phyloP scores from a whole-genome alignment of 2,329 filamentous ascomycete genomes.

The Aspergillus arachidicola region DNA sequence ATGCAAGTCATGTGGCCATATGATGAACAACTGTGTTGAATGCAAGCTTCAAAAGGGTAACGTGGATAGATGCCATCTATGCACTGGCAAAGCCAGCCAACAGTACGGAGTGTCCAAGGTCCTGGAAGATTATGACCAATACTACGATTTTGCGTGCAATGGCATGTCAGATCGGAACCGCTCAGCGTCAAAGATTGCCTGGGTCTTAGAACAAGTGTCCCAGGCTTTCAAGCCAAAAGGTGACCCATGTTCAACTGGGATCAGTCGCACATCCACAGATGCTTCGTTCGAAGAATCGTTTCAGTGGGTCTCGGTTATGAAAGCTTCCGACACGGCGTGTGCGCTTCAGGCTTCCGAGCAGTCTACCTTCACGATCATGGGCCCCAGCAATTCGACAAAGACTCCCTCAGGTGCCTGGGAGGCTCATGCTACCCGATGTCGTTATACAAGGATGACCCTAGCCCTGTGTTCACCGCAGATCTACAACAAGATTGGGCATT shows the following conservation, averaged over 20 bases:
- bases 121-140: neutral
- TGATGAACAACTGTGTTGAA: neutral
- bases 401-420: too few relatives aligned
- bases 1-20: conserved; percentile 3
- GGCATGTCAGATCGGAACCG: neutral
- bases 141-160: conserved; percentile 4
- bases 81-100: neutral
- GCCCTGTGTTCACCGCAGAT: neutral
- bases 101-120: neutral
- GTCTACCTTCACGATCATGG: neutral
- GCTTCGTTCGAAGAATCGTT: neutral
- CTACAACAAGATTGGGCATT: neutral
- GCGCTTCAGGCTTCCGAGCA: neutral
- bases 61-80: neutral
- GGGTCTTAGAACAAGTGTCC: neutral
- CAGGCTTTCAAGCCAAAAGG: neutral
- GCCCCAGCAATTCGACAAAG: neutral
- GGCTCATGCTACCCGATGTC: neutral
- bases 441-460: neutral
- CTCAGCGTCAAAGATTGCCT: neutral
- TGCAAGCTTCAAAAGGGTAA: neutral
- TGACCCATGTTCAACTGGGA: too few relatives aligned
- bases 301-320: neutral
- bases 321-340: neutral
- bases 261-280: neutral